Conservation (phyloP, 202 grass and related monocot genomes). For the Schoenoplectus tabernaemontani region DNA sequence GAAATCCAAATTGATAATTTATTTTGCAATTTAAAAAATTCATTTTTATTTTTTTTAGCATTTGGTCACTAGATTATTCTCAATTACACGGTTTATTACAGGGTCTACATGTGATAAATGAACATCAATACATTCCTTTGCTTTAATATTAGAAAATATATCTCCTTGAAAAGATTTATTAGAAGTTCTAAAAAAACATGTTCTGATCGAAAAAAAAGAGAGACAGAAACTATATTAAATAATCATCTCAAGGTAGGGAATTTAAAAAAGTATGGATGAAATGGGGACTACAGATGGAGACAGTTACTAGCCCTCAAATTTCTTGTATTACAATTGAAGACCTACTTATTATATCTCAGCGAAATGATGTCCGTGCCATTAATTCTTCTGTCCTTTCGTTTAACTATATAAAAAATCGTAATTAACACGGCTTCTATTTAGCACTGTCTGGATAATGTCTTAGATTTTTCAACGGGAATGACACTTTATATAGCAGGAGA, state of each 20-base stretch:
- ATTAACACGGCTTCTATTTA: conserved; percentile 19
- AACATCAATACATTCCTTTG: neutral
- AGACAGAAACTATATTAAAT: too few relatives aligned
- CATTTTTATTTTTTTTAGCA: neutral
- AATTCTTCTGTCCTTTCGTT: conserved; percentile 19
- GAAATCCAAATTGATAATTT: neutral
- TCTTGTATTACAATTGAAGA: conserved; percentile 11
- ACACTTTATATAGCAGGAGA: conserved; percentile 4
- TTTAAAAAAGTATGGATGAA: too few relatives aligned
- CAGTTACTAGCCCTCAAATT: neutral
- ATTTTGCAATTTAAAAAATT: neutral
- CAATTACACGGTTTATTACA: neutral
- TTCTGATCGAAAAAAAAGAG: neutral
- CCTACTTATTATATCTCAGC: conserved; percentile 23
- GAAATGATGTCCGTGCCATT: conserved; percentile 18
- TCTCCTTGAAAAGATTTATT: neutral
- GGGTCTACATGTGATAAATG: neutral
- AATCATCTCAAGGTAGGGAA: too few relatives aligned
- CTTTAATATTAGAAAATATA: neutral
- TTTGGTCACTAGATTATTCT: too few relatives aligned
- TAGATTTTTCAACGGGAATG: conserved; percentile 15
- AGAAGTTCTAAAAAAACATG: neutral
- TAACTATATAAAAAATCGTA: conserved; percentile 8
- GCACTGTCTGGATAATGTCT: conserved; percentile 13
- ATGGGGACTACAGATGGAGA: neutral